Conservation (phyloP, 1,284 basidiomycete species). For the Rugosomyces carneus region DNA sequence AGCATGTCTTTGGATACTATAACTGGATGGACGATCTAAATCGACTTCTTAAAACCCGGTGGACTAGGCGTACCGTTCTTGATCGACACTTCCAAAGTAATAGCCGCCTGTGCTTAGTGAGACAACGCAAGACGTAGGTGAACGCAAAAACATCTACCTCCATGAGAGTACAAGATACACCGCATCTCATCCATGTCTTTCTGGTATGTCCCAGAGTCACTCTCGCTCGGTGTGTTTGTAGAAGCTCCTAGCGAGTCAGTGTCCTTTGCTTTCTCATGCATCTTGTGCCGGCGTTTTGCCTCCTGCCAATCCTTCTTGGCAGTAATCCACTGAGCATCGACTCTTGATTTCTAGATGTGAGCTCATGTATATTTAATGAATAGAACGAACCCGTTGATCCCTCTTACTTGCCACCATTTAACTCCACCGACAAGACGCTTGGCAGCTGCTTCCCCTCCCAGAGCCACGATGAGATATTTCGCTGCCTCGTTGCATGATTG, state of each 20-base stretch:
- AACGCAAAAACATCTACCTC: constrained; percentile 38
- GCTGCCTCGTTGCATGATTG: constrained; percentile 79
- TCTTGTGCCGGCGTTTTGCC: constrained; percentile 49
- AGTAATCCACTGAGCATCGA: constrained; percentile 90
- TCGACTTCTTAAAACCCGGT: constrained; percentile 1
- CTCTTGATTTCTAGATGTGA: constrained; percentile 32
- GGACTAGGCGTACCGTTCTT: constrained; percentile 43
- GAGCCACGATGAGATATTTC: constrained; percentile 64
- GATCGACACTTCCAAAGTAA: constrained; percentile 78
- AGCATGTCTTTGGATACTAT: constrained; percentile 81
- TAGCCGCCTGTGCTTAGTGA: constrained; percentile 53
- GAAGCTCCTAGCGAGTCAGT: neutral
- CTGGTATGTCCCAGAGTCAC: constrained; percentile 36
- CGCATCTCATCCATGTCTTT: constrained; percentile 81
- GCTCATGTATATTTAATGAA: neutral
- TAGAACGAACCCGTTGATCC: constrained; percentile 55
- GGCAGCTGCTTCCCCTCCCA: constrained; percentile 79
- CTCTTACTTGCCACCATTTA: constrained; percentile 96
- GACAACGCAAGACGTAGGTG: constrained; percentile 5
- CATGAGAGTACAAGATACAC: constrained; percentile 83
- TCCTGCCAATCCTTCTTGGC: constrained; percentile 68
- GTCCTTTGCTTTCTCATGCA: constrained; percentile 20
- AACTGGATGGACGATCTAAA: constrained; percentile 34
- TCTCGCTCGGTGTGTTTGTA: constrained; percentile 10
- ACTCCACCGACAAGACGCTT: constrained; percentile 79